Conservation (phyloP, 2,329 filamentous ascomycete genomes). For the Didymella arachidicola region DNA sequence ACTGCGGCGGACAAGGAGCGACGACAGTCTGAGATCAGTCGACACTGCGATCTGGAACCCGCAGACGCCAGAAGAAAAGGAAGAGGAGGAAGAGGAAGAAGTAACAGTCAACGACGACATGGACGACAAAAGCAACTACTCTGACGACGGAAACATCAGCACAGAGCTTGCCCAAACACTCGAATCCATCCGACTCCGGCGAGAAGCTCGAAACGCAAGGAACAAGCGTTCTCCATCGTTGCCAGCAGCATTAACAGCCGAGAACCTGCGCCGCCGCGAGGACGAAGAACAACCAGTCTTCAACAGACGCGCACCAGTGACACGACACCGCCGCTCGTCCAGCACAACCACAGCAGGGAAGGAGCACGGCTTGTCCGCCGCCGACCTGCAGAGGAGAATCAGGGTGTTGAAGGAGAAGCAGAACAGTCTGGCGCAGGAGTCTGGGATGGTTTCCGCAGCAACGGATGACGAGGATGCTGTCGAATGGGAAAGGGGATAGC, state of each 20-base stretch:
- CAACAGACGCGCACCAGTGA: not conserved
- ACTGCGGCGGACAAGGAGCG: slow-evolving; percentile 11
- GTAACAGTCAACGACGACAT: not conserved
- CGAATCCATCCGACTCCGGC: slow-evolving; percentile 1
- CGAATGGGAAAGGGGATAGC: not conserved
- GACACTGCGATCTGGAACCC: slow-evolving; percentile 21
- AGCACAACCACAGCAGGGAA: not conserved
- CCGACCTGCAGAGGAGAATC: slow-evolving; percentile 3
- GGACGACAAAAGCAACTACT: slow-evolving; percentile 1
- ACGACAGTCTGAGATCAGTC: slow-evolving; percentile 22
- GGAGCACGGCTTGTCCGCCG: not conserved
- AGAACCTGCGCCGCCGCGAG: not conserved
- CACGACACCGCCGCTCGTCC: not conserved
- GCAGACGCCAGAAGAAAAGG: not conserved
- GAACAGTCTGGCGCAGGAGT: not conserved
- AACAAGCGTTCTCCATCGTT: not conserved
- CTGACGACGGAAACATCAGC: not conserved
- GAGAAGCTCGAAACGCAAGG: not conserved
- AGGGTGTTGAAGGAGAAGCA: not conserved
- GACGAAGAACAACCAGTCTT: not conserved
- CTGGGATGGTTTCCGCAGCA: too few relatives aligned
- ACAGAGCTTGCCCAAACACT: slow-evolving; percentile 1
- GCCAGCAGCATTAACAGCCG: not conserved
- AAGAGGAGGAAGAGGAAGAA: not conserved
- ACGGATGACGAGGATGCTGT: not conserved